Conservation (phyloP, 2,329 filamentous ascomycete genomes). For the Aspergillus novofumigatus region DNA sequence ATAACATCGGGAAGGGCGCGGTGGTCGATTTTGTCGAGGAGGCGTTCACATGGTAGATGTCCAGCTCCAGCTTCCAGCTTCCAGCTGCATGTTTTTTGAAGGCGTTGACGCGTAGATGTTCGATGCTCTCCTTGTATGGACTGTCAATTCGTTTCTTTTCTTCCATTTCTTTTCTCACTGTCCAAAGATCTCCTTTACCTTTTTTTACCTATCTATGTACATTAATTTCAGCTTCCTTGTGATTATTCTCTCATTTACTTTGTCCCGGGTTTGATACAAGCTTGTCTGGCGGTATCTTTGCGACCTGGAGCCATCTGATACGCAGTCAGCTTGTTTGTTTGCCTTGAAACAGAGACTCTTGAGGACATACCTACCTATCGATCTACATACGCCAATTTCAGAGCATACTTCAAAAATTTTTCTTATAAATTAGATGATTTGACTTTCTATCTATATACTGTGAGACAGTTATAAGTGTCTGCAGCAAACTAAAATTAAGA, state of each 20-base stretch:
- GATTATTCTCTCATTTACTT: neutral
- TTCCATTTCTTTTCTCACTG: neutral
- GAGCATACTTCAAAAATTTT: neutral
- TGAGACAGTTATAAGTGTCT: neutral
- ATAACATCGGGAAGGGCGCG: conserved; percentile 48
- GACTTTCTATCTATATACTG: neutral
- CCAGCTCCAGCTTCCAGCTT: neutral
- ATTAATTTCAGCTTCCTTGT: neutral
- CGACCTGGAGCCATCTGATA: neutral
- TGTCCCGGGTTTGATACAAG: neutral
- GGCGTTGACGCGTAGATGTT: neutral
- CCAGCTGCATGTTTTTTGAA: neutral
- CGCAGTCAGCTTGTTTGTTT: no score
- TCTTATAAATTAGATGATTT: neutral
- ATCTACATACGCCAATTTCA: neutral
- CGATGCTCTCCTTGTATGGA: neutral
- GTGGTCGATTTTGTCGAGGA: conserved; percentile 62
- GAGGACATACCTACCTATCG: neutral
- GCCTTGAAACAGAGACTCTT: neutral
- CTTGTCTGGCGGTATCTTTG: neutral
- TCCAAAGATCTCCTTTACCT: neutral
- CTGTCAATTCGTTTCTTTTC: neutral
- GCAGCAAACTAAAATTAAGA: neutral
- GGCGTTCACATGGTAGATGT: conserved; percentile 57
- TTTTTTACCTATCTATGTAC: neutral